phyloP scores from a whole-genome alignment of 179 eudicot genomes.

The Silene noctiflora region DNA sequence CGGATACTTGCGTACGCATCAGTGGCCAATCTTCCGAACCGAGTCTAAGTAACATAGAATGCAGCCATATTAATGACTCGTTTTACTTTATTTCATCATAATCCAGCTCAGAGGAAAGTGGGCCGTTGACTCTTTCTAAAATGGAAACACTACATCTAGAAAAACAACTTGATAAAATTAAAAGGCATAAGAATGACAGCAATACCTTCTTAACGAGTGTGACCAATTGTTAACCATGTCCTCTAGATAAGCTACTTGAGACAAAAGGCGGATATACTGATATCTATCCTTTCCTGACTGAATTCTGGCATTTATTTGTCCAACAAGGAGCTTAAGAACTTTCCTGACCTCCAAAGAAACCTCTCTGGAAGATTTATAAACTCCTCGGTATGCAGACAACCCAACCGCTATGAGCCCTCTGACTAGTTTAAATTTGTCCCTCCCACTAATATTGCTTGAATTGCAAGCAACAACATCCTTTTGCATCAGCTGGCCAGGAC shows the following conservation, averaged over 20 bases:
- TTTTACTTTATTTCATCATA: not conserved
- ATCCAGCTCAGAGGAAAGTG: not conserved
- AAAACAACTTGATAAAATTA: not conserved
- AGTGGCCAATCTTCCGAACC: no score
- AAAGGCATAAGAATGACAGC: slow-evolving; percentile 2
- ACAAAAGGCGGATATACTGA: slow-evolving; percentile 62
- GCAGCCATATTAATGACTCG: not conserved
- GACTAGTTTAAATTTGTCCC: slow-evolving; percentile 55
- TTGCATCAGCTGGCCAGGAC: slow-evolving; percentile 46
- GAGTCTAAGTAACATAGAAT: no score
- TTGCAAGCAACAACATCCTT: slow-evolving; percentile 39
- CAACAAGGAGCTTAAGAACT: slow-evolving; percentile 71
- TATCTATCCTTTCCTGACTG: slow-evolving; percentile 66
- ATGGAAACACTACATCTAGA: not conserved
- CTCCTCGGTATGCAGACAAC: slow-evolving; percentile 80
- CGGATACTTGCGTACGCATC: no score
- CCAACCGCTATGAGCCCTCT: slow-evolving; percentile 87
- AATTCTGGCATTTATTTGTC: slow-evolving; percentile 60
- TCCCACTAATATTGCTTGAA: slow-evolving; percentile 43
- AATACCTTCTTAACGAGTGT: slow-evolving; percentile 70
- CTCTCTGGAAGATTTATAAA: slow-evolving; percentile 65
- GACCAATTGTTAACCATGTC: slow-evolving; percentile 90
- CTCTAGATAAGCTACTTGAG: slow-evolving; percentile 89
- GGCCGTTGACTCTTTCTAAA: not conserved
- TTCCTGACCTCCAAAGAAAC: slow-evolving; percentile 69